A percentile compares a stretch with the other conserved stretches of the same genome.
These are phyloP conservation scores for Xerophyta viscosa DNA, from an alignment of 106 monocot species.

Conservation along the genomic window DNA sequence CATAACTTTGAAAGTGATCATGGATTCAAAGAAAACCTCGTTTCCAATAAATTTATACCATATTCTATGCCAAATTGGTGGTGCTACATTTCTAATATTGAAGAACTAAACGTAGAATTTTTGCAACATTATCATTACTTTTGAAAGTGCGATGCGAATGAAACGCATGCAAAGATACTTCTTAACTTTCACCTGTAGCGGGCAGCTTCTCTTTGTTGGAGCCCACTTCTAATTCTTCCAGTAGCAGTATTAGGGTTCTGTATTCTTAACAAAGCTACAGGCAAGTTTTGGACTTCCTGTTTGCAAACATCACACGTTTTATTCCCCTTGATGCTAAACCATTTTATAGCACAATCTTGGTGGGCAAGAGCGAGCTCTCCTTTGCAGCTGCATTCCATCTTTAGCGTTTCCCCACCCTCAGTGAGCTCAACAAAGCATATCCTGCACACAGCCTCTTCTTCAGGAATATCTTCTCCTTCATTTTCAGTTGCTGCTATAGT, in stretches of 20 bases:
- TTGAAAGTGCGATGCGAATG: no score
- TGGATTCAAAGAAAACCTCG: no score
- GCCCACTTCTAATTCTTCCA: conserved; percentile 29
- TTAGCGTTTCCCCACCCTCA: conserved; percentile 91
- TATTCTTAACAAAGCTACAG: conserved; percentile 82
- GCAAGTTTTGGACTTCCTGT: conserved; percentile 83
- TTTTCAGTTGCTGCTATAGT: conserved; percentile 33
- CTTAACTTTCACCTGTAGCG: conserved; percentile 39
- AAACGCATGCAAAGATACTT: no score
- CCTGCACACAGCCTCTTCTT: conserved; percentile 96
- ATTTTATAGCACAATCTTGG: conserved; percentile 92
- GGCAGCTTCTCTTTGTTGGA: conserved; percentile 35
- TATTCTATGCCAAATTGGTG: no score
- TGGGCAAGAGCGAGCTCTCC: conserved; percentile 96
- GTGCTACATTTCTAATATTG: no score
- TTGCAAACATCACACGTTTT: conserved; percentile 96
- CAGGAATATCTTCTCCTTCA: conserved; percentile 81
- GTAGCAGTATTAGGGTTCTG: conserved; percentile 40
- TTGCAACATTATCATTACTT: no score
- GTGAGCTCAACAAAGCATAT: conserved; percentile 87
- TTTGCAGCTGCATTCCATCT: conserved; percentile 98
- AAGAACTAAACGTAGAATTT: no score
- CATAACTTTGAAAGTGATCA: no score
- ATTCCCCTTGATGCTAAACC: conserved; percentile 98
- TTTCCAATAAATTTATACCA: no score